phyloP scores from a whole-genome alignment of 129 eudicot species.

The Pittosporum tobira region DNA sequence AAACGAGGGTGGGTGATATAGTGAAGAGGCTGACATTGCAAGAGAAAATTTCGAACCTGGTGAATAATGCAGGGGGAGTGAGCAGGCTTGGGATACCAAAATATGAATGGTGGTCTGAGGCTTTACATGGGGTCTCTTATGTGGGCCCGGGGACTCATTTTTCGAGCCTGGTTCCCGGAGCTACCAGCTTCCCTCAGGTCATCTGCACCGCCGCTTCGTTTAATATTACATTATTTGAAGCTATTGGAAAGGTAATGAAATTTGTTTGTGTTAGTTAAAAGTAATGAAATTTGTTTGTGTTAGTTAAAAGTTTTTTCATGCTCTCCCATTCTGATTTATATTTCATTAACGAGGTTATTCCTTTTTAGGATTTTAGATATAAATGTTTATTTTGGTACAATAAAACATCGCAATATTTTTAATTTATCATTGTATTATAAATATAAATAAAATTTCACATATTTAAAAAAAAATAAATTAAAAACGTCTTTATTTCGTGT shows the following conservation, averaged over 20 bases:
- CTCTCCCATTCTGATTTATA: too few species aligned
- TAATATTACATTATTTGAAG: conserved; percentile 39
- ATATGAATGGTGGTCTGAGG: conserved; percentile 99
- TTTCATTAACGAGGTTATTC: too few species aligned
- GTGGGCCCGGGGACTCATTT: conserved; percentile 78
- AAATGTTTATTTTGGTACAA: too few species aligned
- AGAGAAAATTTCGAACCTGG: conserved; percentile 64
- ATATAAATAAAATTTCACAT: too few species aligned
- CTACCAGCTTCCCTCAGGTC: conserved; percentile 76
- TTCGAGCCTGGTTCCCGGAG: conserved; percentile 36
- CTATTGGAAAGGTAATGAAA: conserved; percentile 72
- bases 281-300: too few species aligned
- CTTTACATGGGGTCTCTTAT: conserved; percentile 74
- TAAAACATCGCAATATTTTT: too few species aligned
- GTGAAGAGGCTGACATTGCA: conserved; percentile 61
- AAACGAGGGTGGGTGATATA: conserved; percentile 56
- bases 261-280: too few species aligned
- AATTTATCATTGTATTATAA: too few species aligned
- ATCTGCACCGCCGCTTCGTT: conserved; percentile 54
- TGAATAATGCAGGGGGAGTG: conserved; percentile 43
- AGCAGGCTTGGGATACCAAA: conserved; percentile 75
- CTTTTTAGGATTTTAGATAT: too few species aligned
- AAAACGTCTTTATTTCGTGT: too few species aligned
- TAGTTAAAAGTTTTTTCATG: too few species aligned
- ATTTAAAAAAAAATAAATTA: too few species aligned